Conservation (phyloP, 371 early-diverging fungal species). For the Mucor indicus region DNA sequence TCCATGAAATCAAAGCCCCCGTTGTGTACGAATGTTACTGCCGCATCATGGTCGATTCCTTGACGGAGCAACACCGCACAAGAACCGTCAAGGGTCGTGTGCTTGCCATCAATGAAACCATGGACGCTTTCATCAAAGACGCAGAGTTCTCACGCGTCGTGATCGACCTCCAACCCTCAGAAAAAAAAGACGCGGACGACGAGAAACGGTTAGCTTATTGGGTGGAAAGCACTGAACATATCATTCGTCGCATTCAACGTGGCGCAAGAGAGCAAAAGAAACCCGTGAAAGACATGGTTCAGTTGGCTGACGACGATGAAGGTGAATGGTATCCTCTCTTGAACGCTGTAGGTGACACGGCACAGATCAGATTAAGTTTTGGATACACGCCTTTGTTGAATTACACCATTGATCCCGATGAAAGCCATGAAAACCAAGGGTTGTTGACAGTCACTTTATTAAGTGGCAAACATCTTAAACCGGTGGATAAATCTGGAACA, state of each 20-base stretch:
- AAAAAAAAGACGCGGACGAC: constrained; percentile 24
- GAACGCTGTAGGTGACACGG: constrained; percentile 23
- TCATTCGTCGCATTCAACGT: constrained; percentile 30
- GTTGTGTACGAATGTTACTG: constrained; percentile 26
- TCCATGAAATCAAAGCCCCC: constrained; percentile 33
- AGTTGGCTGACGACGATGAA: constrained; percentile 12
- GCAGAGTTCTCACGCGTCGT: constrained; percentile 55
- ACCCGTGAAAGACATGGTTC: not conserved
- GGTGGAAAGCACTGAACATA: constrained; percentile 26
- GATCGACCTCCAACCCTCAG: constrained; percentile 38
- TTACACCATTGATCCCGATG: constrained; percentile 51
- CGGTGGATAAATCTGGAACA: constrained; percentile 53
- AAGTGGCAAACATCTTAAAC: constrained; percentile 42
- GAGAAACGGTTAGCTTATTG: constrained; percentile 32
- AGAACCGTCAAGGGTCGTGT: constrained; percentile 19
- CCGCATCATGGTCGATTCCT: constrained; percentile 34
- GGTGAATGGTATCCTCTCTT: constrained; percentile 41
- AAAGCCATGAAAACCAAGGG: constrained; percentile 60
- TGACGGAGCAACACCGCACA: constrained; percentile 33
- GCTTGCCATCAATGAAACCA: constrained; percentile 29
- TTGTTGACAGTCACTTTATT: constrained; percentile 45
- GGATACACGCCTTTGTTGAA: constrained; percentile 47
- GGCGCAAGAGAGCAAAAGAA: constrained; percentile 6
- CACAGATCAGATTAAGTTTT: constrained; percentile 49
- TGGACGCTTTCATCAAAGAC: constrained; percentile 61